Percentiles rank a stretch among this genome's conserved stretches.
Evolutionary conservation across 2,329 filamentous ascomycete genomes (phyloP).

Genomic region (Penicillium sclerotiorum): DNA sequence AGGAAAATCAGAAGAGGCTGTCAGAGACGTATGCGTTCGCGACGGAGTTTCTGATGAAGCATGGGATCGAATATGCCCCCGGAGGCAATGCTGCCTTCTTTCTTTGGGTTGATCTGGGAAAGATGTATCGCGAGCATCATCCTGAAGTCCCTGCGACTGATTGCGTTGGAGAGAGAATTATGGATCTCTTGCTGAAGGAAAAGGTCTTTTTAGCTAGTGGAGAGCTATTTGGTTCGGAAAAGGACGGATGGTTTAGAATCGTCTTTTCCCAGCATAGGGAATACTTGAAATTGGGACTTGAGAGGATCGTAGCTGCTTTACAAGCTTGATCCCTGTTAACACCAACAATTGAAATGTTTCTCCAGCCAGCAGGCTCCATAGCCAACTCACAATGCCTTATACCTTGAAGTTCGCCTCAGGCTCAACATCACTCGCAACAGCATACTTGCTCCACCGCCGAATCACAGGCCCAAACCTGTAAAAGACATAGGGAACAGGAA

Average conservation of each 20-base stretch:
- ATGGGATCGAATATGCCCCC: slow-evolving; percentile 50
- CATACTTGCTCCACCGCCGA: slow-evolving; percentile 25
- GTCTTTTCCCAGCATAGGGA: slow-evolving; percentile 40
- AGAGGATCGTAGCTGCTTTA: slow-evolving; percentile 29
- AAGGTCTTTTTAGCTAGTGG: slow-evolving; percentile 43
- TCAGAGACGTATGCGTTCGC: slow-evolving; percentile 45
- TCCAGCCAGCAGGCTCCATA: no score
- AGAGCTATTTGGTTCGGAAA: slow-evolving; percentile 40
- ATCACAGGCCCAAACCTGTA: slow-evolving; percentile 25
- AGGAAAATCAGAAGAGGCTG: slow-evolving; percentile 47
- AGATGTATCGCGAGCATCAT: slow-evolving; percentile 30
- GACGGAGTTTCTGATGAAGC: slow-evolving; percentile 38
- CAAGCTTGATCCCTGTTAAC: no score
- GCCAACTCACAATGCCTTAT: not conserved
- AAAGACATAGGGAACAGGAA: slow-evolving; percentile 47
- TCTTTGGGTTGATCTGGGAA: slow-evolving; percentile 55
- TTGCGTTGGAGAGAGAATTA: slow-evolving; percentile 30
- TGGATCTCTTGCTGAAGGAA: slow-evolving; percentile 39
- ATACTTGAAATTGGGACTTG: slow-evolving; percentile 36
- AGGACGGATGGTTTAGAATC: slow-evolving; percentile 48
- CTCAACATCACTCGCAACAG: slow-evolving; percentile 14
- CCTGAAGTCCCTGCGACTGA: slow-evolving; percentile 11
- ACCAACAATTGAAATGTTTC: no score
- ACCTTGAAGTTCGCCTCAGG: no score
- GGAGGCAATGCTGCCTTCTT: slow-evolving; percentile 61